Conservation (phyloP, 2,329 filamentous ascomycete genomes). For the Epichloe brachyelytri region DNA sequence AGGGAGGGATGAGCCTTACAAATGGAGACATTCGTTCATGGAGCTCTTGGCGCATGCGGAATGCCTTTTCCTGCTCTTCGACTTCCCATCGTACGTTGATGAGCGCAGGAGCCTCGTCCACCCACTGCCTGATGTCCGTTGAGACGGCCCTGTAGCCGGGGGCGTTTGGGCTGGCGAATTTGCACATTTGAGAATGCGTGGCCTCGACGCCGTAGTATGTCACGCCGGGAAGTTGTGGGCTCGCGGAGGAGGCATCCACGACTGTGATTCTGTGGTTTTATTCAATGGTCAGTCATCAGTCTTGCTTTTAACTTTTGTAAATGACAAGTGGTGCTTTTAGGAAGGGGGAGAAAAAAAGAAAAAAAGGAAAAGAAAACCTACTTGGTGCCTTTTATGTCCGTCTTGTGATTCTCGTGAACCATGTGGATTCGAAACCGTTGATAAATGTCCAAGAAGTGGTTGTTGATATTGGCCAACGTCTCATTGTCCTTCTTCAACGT, state of each 20-base stretch:
- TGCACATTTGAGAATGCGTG: conserved; percentile 60
- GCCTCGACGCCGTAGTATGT: conserved; percentile 64
- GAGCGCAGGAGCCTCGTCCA: conserved; percentile 37
- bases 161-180: conserved; percentile 49
- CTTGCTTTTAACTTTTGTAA: too few species aligned
- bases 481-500: conserved; percentile 64
- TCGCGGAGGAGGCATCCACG: conserved; percentile 57
- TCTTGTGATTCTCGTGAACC: conserved; percentile 63
- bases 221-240: conserved; percentile 55
- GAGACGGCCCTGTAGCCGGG: conserved; percentile 49
- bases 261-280: conserved; percentile 34
- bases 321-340: too few species aligned
- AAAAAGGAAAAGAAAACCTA: conserved; percentile 12
- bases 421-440: conserved; percentile 61
- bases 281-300: too few species aligned
- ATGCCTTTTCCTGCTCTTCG: conserved; percentile 40
- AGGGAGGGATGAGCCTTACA: conserved; percentile 3
- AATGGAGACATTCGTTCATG: conserved; percentile 28
- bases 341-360: too few species aligned
- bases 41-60: conserved; percentile 30
- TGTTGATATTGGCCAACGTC: conserved; percentile 61
- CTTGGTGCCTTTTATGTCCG: conserved; percentile 51
- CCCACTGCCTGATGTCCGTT: conserved; percentile 37
- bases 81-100: conserved; percentile 46
- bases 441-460: conserved; percentile 58